Conservation (phyloP, 1,284 basidiomycete species). For the Gomphus bonarii region DNA sequence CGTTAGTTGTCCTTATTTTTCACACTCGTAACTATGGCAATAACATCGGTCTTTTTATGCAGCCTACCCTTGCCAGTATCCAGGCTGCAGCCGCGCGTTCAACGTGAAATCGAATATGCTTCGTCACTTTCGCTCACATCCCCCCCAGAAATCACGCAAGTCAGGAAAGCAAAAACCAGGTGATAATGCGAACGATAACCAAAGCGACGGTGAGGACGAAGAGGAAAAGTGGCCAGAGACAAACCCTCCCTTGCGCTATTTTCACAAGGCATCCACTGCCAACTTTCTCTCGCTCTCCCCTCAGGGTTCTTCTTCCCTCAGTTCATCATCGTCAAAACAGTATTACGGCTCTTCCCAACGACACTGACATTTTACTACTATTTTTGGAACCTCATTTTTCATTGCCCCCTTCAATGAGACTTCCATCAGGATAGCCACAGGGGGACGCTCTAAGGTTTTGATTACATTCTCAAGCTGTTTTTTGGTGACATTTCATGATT, state of each 20-base stretch:
- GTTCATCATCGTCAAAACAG: neutral
- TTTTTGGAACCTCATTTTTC: neutral
- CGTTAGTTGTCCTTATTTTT: neutral
- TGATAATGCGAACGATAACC: neutral
- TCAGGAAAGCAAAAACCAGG: neutral
- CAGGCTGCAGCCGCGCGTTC: conserved; percentile 60
- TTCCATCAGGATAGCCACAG: neutral
- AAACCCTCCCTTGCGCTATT: neutral
- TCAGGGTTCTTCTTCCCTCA: neutral
- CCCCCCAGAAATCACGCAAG: neutral
- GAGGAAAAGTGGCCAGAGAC: neutral
- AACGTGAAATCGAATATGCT: conserved; percentile 79
- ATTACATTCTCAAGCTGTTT: no score
- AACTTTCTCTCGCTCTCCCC: neutral
- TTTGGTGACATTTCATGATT: no score
- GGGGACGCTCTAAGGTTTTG: no score
- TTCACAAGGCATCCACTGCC: neutral
- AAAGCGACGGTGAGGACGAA: neutral
- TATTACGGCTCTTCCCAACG: neutral
- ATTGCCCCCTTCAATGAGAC: neutral
- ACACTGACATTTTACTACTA: neutral
- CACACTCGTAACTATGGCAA: neutral
- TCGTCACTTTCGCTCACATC: conserved; percentile 52
- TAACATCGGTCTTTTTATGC: neutral
- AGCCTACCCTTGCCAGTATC: conserved; percentile 67